These are phyloP conservation scores for Fraxinus latifolia DNA, from an alignment of 305 asterid genomes.

Conservation along the genomic window DNA sequence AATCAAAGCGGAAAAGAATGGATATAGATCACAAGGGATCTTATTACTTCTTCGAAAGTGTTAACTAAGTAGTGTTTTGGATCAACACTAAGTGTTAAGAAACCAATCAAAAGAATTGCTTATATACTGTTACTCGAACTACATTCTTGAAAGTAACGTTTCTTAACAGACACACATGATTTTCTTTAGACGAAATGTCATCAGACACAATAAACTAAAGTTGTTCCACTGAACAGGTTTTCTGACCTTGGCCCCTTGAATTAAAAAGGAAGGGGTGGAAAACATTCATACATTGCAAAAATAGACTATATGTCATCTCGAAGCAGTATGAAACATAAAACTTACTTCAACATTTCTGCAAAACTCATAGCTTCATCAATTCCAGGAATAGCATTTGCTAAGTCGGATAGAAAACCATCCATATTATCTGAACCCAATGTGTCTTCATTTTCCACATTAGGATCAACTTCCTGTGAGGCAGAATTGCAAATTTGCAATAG, in stretches of 20 bases:
- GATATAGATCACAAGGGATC: neutral
- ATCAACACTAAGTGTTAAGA: neutral
- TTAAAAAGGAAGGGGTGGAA: neutral
- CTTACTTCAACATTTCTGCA: constrained; percentile 95
- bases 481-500: neutral
- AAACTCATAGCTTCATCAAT: constrained; percentile 98
- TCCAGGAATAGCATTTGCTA: constrained; percentile 91
- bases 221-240: neutral
- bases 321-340: constrained; percentile 19
- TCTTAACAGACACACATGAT: neutral
- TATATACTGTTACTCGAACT: neutral
- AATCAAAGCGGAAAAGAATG: neutral
- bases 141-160: neutral
- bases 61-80: neutral
- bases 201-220: neutral
- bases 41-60: neutral
- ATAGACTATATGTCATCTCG: neutral
- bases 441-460: constrained; percentile 75
- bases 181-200: neutral
- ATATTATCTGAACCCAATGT: constrained; percentile 45
- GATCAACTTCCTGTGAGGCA: constrained; percentile 78
- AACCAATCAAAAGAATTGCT: neutral
- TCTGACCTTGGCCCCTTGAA: neutral
- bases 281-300: constrained; percentile 2
- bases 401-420: constrained; percentile 78